phyloP scores from a whole-genome alignment of 176 grass and related monocot genomes.

The Oryza australiensis region DNA sequence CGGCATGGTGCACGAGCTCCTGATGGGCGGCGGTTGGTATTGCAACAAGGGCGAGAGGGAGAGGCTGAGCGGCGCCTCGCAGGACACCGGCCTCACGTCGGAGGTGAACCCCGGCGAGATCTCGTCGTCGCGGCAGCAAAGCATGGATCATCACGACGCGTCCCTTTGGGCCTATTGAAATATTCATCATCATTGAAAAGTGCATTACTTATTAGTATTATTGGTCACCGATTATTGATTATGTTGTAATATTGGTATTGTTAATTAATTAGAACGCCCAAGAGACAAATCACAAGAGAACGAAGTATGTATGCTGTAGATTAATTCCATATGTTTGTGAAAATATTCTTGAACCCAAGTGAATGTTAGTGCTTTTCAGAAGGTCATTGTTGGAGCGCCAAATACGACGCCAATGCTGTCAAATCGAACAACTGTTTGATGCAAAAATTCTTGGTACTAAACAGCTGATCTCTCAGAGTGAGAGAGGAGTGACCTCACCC shows the following conservation, averaged over 20 bases:
- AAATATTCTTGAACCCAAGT: background rate
- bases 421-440: background rate
- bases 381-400: background rate
- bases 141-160: slow-evolving; percentile 38
- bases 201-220: slow-evolving; percentile 11
- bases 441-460: background rate
- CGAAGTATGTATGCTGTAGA: background rate
- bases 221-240: slow-evolving; percentile 6
- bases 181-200: background rate
- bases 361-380: background rate
- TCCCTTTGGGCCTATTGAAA: slow-evolving; percentile 47
- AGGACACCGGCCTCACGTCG: slow-evolving; percentile 61
- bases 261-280: background rate
- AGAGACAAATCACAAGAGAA: background rate
- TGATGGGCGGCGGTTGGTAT: slow-evolving; percentile 44
- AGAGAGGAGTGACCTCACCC: background rate
- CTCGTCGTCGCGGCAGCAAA: slow-evolving; percentile 41
- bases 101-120: slow-evolving; percentile 66
- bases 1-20: slow-evolving; percentile 37
- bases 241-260: background rate
- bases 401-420: background rate
- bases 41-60: slow-evolving; percentile 45
- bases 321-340: background rate
- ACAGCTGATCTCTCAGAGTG: background rate
- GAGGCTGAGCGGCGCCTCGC: slow-evolving; percentile 44